Base-by-base conservation (phyloP, 208 protist genomes). In the Leptomonas pyrrhocoris region DNA sequence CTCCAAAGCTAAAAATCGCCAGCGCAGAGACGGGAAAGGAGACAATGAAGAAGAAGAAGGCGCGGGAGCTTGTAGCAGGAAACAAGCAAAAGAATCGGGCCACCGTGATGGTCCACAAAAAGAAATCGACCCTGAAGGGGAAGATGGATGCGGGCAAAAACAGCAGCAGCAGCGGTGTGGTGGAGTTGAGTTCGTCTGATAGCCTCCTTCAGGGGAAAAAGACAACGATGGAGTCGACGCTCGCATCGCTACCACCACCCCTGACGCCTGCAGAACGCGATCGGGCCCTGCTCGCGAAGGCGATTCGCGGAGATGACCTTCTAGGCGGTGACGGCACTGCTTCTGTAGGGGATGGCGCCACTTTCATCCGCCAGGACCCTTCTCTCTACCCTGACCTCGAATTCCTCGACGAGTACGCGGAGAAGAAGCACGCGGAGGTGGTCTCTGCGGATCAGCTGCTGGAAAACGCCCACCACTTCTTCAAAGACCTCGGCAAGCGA, bases 331-430 rank as follows among this genome's bases (percentile, higher is more conserved):
- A 69, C 21, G 48, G 30, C 18, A 27, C 30, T 18, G 16, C 19
- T 18, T 9, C 12, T 0, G 31, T 38, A 9, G 55, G 18, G 4
- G 40, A 56, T 28, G 50, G 48, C 19, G 54, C 28, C 15, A 13
- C 57, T 38, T 58, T 72, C 38, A 46, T 75, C 13, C 71, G 64
- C 9, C 48, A 73, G 9, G 82, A 84, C 40, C 76, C 74, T 19
- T 71, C 59, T 5, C 79, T 89, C 21, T 88, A 88, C 72, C 69
- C 64, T 18, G 78, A 83, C 40, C 66, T 90, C 11, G 80, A 84
- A 2, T 89, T 94, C 42, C 71, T 85, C 19, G 84, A 90, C 57
- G 81, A 89, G 58, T 92, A 94, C 77, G 83, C 84, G 25, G 85
- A 90, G 72, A 81, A 85, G 55, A 88, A 88, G 56, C 77, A 77